Base-by-base conservation (phyloP, 345 rosid genomes). In the Heritiera littoralis region DNA sequence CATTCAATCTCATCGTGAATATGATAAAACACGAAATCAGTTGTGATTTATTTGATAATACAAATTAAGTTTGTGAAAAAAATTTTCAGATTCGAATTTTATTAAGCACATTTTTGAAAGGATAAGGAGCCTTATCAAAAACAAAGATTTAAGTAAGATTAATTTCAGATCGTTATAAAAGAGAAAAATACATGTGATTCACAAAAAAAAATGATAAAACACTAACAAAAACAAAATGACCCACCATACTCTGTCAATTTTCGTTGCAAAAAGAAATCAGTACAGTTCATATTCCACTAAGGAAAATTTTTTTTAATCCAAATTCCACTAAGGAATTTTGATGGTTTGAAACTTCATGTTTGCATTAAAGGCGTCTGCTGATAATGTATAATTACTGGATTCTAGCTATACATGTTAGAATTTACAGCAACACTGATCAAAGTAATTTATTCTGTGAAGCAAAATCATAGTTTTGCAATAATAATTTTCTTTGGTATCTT, bases 261-360 rank as follows among this genome's bases (percentile, higher is more conserved):
- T 46, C 3, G 5, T 12, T 74, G 8, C 68, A 58, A 61, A 71
- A 38, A 76, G 9, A 20, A 52, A 64, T 10, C 40, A 63, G 6
- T 78, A 78, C 81, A 78, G 72, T 74, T 78, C 81, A 78, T 78
- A 30, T 67, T 52, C 84, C 81, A 82, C 83, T 45, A 65, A 43
- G 0, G 13, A 35, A 6, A 23, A 0, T 23, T 23, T 23, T 23
- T 23, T 23, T 23, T 23, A 23, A 23, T 23, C 28, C 28, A 23
- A 23, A 30, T 67, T 52, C 84, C 81, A 82, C 83, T 45, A 65
- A 43, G 0, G 13, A 35, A 6, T 74, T 35, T 74, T 48, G 48
- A 78, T 77, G 12, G 18, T 66, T 46, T 41, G 51, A 43, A 56
- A n/a, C 11, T 40, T 48, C 49, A 72, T 74, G 72, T 43, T 72